Evolutionary conservation across 495 filamentous ascomycete genomes (phyloP), one percentile per base, ranked within the genome.

Genomic region (Penicillium steckii): DNA sequence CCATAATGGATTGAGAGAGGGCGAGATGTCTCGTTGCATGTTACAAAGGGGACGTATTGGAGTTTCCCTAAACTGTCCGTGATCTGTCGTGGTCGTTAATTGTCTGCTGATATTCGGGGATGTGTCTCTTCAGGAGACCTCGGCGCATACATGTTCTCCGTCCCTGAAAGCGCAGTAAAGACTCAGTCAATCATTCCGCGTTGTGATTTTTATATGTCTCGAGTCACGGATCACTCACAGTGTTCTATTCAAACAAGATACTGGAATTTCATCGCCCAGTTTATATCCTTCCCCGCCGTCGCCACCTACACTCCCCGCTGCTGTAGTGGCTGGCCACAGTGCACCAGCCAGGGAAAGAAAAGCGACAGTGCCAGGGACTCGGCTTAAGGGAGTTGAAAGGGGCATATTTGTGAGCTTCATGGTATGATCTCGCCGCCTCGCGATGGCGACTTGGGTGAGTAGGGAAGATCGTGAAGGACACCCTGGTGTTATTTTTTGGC

Each of bases 1-100:
- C 92, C 91, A 76, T 95, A 98, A 63, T 81, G 80, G 62, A 98
- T 82, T 54, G 91, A 80, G 58, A 97, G 81, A 1, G 94, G 87
- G 43, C 80, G 74, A 24, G 77, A 79, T 9, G 94, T 97, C 70
- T 98, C 94, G 70, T 92, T 90, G 81, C 94, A 98, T 32, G 79
- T 79, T 27, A 88, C 88, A 70, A 98, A 97, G 43, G 94, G 91
- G 47, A 95, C 85, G 76, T 94, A 98, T 80, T 95, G 82, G 29
- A 97, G 89, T 67, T 91, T 85, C 56, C 93, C 89, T 38, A 82
- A 74, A 17, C 78, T 73, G 65, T 94, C 85, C 50, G 85, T 84
- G 65, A 98, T 88, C 81, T 98, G 81, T 21, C 44, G 19, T 43
- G 12, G 26, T 32, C 56, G 48, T 65, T 57, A 60, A 56, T 53